These are phyloP conservation scores for Camellia lanceoleosa DNA, from an alignment of 148 eudicot genomes.

Conservation along the genomic window DNA sequence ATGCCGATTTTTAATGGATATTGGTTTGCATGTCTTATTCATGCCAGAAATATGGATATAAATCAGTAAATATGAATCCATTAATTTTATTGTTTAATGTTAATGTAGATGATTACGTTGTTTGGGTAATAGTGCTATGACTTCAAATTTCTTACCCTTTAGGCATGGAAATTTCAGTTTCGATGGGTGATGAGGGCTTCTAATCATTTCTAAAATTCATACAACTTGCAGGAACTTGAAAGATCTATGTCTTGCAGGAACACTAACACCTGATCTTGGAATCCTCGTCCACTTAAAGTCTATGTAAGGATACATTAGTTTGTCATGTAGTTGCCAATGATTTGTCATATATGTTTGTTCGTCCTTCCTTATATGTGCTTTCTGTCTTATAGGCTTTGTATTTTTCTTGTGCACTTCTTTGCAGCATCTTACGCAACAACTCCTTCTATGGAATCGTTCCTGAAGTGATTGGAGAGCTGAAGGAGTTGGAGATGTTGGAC, in stretches of 20 bases:
- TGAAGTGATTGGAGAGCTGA: conserved; percentile 42
- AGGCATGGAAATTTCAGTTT: not conserved
- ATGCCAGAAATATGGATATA: too few relatives aligned
- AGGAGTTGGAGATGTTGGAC: conserved; percentile 61
- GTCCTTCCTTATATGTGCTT: not conserved
- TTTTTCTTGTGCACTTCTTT: conserved; percentile 16
- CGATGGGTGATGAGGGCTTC: not conserved
- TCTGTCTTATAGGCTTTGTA: not conserved
- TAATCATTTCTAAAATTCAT: not conserved
- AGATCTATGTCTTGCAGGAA: conserved; percentile 69
- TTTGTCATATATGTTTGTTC: not conserved
- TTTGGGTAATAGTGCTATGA: not conserved
- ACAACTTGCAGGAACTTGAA: conserved; percentile 56
- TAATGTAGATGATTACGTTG: too few relatives aligned
- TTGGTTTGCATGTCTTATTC: too few relatives aligned
- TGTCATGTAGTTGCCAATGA: not conserved
- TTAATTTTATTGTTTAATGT: too few relatives aligned
- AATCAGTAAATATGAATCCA: too few relatives aligned
- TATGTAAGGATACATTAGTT: conserved; percentile 46
- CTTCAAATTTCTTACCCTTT: not conserved
- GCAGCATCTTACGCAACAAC: conserved; percentile 71
- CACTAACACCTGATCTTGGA: conserved; percentile 61
- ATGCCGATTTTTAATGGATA: too few relatives aligned
- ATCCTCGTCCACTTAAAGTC: conserved; percentile 54
- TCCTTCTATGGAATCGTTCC: conserved; percentile 71